These are phyloP conservation scores for Suhomyces coccinellae DNA, from an alignment of 1,139 yeast genomes.

Conservation along the genomic window DNA sequence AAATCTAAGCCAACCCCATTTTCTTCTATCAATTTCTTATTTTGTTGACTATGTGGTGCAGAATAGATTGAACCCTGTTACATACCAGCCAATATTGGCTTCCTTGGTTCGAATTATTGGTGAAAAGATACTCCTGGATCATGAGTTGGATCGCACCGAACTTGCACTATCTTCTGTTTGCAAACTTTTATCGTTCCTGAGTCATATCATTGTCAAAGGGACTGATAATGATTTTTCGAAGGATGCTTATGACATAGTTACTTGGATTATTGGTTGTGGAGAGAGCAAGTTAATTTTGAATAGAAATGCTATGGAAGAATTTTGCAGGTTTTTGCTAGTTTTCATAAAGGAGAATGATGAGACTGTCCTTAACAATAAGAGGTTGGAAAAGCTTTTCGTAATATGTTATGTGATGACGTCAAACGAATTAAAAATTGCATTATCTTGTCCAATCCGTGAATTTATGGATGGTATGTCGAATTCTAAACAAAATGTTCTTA, in stretches of 20 bases:
- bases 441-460: constrained; percentile 12
- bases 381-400: constrained; percentile 15
- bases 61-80: neutral
- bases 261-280: constrained; percentile 36
- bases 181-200: constrained; percentile 21
- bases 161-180: constrained; percentile 30
- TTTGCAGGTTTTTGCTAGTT: constrained; percentile 21
- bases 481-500: constrained; percentile 28
- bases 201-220: constrained; percentile 13
- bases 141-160: constrained; percentile 38
- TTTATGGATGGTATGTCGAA: constrained; percentile 7
- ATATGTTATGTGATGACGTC: constrained; percentile 18
- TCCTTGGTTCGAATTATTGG: constrained; percentile 31
- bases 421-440: constrained; percentile 20
- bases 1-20: neutral
- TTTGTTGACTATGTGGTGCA: constrained; percentile 7
- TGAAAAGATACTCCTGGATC: constrained; percentile 28
- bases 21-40: constrained; percentile 7
- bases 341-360: constrained; percentile 16
- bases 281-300: constrained; percentile 28
- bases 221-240: constrained; percentile 25
- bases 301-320: constrained; percentile 21
- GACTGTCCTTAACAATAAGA: constrained; percentile 12
- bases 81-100: constrained; percentile 3
- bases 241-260: constrained; percentile 37